A percentile compares a stretch with the other conserved stretches of the same genome.
Evolutionary conservation across 2,329 filamentous ascomycete species (phyloP).

Genomic region (Acarospora socialis): DNA sequence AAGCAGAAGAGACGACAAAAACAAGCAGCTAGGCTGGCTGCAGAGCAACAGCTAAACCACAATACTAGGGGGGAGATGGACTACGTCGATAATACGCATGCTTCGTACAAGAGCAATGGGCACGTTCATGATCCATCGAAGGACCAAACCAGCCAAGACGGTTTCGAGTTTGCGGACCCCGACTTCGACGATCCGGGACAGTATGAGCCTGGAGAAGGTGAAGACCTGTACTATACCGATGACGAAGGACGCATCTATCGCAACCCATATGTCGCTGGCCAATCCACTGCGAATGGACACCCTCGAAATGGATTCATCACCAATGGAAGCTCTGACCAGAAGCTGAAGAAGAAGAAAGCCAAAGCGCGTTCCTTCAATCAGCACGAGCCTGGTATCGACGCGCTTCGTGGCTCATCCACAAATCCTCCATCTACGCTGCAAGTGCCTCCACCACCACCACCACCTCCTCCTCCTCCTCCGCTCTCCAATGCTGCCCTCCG

Average conservation of each 20-base stretch:
- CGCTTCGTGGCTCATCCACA: no score
- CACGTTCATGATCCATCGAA: no score
- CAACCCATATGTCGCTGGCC: slow-evolving; percentile 17
- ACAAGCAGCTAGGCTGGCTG: slow-evolving; percentile 56
- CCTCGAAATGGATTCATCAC: slow-evolving; percentile 21
- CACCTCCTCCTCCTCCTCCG: slow-evolving; percentile 29
- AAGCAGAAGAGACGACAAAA: slow-evolving; percentile 91
- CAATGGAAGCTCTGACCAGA: slow-evolving; percentile 21
- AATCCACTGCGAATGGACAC: slow-evolving; percentile 13
- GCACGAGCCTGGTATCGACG: not conserved
- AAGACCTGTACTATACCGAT: slow-evolving; percentile 26
- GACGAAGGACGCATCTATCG: slow-evolving; percentile 19
- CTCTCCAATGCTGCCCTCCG: slow-evolving; percentile 29
- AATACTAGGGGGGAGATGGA: slow-evolving; percentile 17
- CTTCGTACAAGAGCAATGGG: slow-evolving; percentile 17
- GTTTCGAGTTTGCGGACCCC: slow-evolving; percentile 15
- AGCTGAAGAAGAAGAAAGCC: slow-evolving; percentile 55
- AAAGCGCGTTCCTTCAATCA: slow-evolving; percentile 19
- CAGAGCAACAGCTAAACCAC: slow-evolving; percentile 31
- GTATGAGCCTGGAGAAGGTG: slow-evolving; percentile 14
- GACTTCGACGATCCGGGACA: slow-evolving; percentile 22
- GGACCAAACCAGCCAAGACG: no score
- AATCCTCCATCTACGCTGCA: no score
- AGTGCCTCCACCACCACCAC: slow-evolving; percentile 23
- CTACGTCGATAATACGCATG: slow-evolving; percentile 23